Conservation (phyloP, 495 filamentous ascomycete species). For the Gamarada debralockiae region DNA sequence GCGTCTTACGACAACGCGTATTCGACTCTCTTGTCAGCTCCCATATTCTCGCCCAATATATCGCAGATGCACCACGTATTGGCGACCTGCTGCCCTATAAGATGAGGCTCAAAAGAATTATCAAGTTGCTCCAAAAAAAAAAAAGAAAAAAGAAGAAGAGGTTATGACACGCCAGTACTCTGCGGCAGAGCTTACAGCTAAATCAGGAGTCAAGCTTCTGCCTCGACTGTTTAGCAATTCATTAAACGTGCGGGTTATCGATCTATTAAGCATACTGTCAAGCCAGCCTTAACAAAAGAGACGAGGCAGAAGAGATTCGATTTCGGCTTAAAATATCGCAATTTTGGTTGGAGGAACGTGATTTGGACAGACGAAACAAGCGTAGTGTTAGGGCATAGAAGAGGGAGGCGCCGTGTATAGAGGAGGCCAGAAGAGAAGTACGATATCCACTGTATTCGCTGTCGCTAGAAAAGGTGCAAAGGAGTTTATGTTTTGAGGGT, state of each 20-base stretch:
- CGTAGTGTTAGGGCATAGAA: conserved; percentile 20
- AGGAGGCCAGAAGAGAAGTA: conserved; percentile 12
- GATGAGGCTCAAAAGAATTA: too few species aligned
- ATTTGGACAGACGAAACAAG: conserved; percentile 27
- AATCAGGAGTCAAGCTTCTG: too few species aligned
- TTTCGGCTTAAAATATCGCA: conserved; percentile 1
- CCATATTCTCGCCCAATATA: too few species aligned
- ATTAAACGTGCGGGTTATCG: conserved; percentile 1
- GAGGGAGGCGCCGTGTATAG: conserved; percentile 23
- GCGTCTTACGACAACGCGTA: too few species aligned
- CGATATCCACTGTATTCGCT: conserved; percentile 15
- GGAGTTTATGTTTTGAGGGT: conserved; percentile 38
- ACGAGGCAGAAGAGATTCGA: not conserved
- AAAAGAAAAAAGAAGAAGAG: too few species aligned
- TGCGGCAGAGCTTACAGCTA: too few species aligned
- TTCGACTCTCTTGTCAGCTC: too few species aligned
- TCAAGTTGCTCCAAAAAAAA: too few species aligned
- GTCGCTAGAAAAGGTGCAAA: conserved; percentile 29
- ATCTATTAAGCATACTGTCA: conserved; percentile 2
- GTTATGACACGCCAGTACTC: too few species aligned
- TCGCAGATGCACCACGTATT: too few species aligned
- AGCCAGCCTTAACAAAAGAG: conserved; percentile 7
- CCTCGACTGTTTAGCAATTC: not conserved
- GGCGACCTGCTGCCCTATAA: too few species aligned
- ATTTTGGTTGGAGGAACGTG: conserved; percentile 13